Conservation (phyloP, 108 stramenopile genomes). For the Fistulifera solaris region DNA sequence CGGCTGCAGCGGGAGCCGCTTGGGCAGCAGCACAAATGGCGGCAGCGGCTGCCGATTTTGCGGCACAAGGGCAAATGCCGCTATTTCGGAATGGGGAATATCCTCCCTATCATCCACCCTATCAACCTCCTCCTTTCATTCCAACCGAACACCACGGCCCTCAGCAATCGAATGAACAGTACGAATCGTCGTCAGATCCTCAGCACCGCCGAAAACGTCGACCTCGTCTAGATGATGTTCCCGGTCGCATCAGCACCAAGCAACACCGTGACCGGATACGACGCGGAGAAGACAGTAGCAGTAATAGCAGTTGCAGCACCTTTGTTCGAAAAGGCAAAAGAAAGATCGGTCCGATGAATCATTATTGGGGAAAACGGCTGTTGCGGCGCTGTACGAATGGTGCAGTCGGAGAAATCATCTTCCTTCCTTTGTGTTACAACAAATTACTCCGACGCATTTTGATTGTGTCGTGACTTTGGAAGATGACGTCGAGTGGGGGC, state of each 20-base stretch:
- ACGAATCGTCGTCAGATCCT: not conserved
- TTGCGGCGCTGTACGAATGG: slow-evolving; percentile 71
- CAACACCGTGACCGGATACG: slow-evolving; percentile 12
- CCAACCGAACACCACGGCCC: not conserved
- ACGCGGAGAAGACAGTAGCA: slow-evolving; percentile 7
- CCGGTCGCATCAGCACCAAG: too few species aligned
- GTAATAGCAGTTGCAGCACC: not conserved
- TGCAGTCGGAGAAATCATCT: slow-evolving; percentile 49
- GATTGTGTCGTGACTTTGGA: slow-evolving; percentile 18
- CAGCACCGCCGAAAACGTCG: not conserved
- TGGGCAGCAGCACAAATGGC: slow-evolving; percentile 70
- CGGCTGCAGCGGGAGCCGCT: slow-evolving; percentile 77
- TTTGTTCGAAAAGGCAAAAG: not conserved
- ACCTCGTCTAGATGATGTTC: not conserved
- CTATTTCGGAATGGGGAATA: not conserved
- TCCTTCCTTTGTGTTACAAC: slow-evolving; percentile 3
- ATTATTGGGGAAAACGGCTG: slow-evolving; percentile 67
- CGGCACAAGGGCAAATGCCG: not conserved
- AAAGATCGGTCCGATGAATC: slow-evolving; percentile 3
- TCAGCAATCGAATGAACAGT: not conserved
- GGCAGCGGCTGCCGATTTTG: slow-evolving; percentile 21
- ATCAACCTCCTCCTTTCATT: slow-evolving; percentile 2
- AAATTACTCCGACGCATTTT: slow-evolving; percentile 25
- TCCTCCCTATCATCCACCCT: not conserved
- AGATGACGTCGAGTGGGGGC: slow-evolving; percentile 45